Evolutionary conservation across 129 eudicot genomes (phyloP).

Genomic region (Chrysanthemum lavandulifolium): DNA sequence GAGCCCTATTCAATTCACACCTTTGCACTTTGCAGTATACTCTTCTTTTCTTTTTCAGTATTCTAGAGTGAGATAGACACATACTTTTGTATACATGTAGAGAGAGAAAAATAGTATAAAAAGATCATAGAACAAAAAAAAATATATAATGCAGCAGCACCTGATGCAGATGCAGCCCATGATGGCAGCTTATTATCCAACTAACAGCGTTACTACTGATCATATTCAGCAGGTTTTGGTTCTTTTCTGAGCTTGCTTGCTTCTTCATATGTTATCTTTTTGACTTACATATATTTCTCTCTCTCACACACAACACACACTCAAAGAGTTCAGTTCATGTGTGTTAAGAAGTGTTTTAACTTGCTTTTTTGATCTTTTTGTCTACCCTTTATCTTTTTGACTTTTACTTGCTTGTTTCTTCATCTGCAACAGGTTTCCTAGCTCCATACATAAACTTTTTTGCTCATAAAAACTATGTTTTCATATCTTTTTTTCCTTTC

Average conservation of each 20-base stretch:
- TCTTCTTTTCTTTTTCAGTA: background rate
- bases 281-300: constrained; percentile 12
- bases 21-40: constrained; percentile 16
- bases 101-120: background rate
- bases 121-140: background rate
- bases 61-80: constrained; percentile 26
- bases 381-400: constrained; percentile 21
- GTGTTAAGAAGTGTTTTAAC: constrained; percentile 12
- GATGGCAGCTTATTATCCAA: constrained; percentile 98
- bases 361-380: constrained; percentile 30
- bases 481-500: background rate
- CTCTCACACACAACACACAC: constrained; percentile 15
- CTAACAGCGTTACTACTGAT: constrained; percentile 97
- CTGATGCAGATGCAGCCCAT: constrained; percentile 99
- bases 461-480: background rate
- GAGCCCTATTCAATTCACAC: constrained; percentile 24
- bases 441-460: constrained; percentile 13
- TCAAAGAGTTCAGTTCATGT: constrained; percentile 1
- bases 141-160: constrained; percentile 78
- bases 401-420: constrained; percentile 42
- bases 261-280: background rate
- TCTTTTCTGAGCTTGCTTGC: constrained; percentile 1
- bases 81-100: too few relatives aligned
- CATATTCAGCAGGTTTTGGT: constrained; percentile 87
- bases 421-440: constrained; percentile 34